Evolutionary conservation across 306 rosid genomes (phyloP).

Genomic region (Pterocarpus santalinus): DNA sequence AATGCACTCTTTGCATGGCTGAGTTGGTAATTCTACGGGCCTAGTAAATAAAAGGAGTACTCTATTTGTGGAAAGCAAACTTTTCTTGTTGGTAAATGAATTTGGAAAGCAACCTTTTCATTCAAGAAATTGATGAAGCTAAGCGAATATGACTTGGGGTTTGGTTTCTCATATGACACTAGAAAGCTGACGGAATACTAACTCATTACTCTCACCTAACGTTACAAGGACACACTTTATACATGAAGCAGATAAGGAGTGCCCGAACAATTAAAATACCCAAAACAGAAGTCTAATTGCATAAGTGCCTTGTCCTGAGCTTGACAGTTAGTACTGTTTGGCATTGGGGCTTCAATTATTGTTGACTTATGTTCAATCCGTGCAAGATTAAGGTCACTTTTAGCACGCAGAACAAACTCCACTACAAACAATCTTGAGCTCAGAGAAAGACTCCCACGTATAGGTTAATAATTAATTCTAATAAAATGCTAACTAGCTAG

Average conservation of each 20-base stretch:
- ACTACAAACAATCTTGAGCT: too few species aligned
- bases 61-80: background rate
- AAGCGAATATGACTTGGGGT: constrained; percentile 19
- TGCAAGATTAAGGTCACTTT: background rate
- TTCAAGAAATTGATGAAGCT: constrained; percentile 31
- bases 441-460: too few species aligned
- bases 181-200: constrained; percentile 10
- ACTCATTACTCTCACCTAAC: constrained; percentile 6
- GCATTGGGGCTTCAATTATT: background rate
- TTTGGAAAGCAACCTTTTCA: background rate
- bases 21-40: background rate
- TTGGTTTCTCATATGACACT: constrained; percentile 1
- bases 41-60: constrained; percentile 5
- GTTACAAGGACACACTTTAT: background rate
- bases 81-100: constrained; percentile 24
- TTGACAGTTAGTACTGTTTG: background rate
- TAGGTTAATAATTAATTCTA: too few species aligned
- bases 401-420: too few species aligned
- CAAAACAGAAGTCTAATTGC: background rate
- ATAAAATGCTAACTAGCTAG: too few species aligned
- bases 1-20: background rate
- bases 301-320: background rate
- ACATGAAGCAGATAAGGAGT: background rate
- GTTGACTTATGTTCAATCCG: background rate
- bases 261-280: background rate